phyloP scores from a whole-genome alignment of 306 rosid species.

The Quercus suber region DNA sequence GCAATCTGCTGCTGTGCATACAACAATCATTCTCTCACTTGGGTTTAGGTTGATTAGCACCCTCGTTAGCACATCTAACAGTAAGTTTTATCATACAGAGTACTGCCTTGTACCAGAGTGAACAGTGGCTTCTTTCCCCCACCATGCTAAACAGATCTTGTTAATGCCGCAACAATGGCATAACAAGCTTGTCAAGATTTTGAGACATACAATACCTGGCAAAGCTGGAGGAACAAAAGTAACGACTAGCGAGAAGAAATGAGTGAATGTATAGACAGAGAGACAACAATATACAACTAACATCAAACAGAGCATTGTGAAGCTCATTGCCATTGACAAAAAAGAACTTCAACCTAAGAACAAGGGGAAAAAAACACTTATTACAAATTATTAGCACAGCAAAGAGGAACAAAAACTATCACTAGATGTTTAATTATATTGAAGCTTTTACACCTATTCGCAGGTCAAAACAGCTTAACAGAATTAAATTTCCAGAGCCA shows the following conservation, averaged over 20 bases:
- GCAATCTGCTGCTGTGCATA: slow-evolving; percentile 97
- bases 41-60: slow-evolving; percentile 89
- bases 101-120: no score
- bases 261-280: background rate
- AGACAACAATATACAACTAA: background rate
- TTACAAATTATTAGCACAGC: background rate
- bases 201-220: background rate
- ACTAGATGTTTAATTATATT: background rate
- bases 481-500: slow-evolving; percentile 14
- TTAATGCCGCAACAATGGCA: no score
- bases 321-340: background rate
- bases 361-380: no score
- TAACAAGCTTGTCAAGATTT: background rate
- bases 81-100: slow-evolving; percentile 90
- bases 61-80: slow-evolving; percentile 96
- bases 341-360: background rate
- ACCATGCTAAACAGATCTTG: no score
- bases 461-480: background rate
- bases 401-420: background rate
- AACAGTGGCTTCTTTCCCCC: no score
- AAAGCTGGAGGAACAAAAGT: background rate
- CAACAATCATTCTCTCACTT: slow-evolving; percentile 84
- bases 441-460: slow-evolving; percentile 13
- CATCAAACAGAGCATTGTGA: background rate
- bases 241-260: background rate